Percentiles rank a stretch among this genome's conserved stretches.
Conservation (phyloP, 768 basidiomycete genomes). For the Inosperma sp. region DNA sequence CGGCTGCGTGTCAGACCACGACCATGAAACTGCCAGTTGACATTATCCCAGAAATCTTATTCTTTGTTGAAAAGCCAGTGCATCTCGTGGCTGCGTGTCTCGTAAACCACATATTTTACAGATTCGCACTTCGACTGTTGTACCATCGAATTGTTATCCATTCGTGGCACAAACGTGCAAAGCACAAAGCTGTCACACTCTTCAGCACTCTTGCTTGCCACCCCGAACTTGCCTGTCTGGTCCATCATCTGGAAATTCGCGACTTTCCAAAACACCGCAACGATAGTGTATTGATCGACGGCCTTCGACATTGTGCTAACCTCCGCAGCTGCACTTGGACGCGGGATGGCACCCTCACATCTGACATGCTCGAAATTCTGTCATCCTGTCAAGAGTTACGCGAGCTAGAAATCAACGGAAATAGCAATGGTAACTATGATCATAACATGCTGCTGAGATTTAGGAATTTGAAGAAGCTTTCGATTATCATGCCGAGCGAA, state of each 20-base stretch:
- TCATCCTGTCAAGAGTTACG: slow-evolving; percentile 36
- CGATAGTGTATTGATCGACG: slow-evolving; percentile 39
- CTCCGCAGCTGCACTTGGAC: slow-evolving; percentile 73
- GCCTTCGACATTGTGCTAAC: slow-evolving; percentile 56
- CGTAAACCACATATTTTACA: slow-evolving; percentile 53
- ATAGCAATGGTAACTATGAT: slow-evolving; percentile 52
- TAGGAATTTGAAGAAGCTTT: slow-evolving; percentile 48
- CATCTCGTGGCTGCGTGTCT: slow-evolving; percentile 51
- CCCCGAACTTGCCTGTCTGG: slow-evolving; percentile 53
- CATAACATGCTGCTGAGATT: slow-evolving; percentile 49
- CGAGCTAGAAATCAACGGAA: slow-evolving; percentile 71
- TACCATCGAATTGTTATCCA: slow-evolving; percentile 60
- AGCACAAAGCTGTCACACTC: slow-evolving; percentile 48
- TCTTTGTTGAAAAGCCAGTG: slow-evolving; percentile 45
- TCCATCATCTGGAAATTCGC: slow-evolving; percentile 66
- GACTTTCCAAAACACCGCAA: slow-evolving; percentile 60
- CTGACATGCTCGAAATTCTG: slow-evolving; percentile 54
- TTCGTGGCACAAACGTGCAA: slow-evolving; percentile 56
- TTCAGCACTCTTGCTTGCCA: slow-evolving; percentile 55
- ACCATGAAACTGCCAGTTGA: slow-evolving; percentile 73
- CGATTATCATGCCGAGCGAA: slow-evolving; percentile 70
- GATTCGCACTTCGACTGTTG: slow-evolving; percentile 45
- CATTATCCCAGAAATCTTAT: slow-evolving; percentile 53
- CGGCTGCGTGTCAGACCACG: no score
- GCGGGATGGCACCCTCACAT: slow-evolving; percentile 66